Evolutionary conservation across 2,329 filamentous ascomycete species (phyloP).

Genomic region (Sclerotinia subarctica): DNA sequence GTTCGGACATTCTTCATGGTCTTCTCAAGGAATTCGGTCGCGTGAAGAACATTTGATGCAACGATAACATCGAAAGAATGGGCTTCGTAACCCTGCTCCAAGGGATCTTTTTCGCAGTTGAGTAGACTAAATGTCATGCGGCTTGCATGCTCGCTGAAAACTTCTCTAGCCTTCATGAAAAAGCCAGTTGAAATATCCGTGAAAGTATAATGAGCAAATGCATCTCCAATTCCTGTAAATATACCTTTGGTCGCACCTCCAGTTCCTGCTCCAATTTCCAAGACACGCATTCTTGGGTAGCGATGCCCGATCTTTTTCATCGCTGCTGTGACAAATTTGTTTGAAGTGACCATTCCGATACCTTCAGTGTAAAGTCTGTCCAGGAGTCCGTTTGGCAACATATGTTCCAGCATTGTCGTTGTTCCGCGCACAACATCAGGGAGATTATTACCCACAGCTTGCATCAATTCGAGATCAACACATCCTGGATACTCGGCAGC

Average conservation of each 20-base stretch:
- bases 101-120: constrained; percentile 4
- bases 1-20: constrained; percentile 27
- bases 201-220: constrained; percentile 27
- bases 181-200: constrained; percentile 38
- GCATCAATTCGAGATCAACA: constrained; percentile 25
- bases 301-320: constrained; percentile 34
- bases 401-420: constrained; percentile 29
- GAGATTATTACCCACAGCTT: constrained; percentile 28
- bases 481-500: constrained; percentile 15
- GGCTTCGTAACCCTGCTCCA: constrained; percentile 13
- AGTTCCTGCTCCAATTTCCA: constrained; percentile 19
- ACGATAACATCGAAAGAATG: constrained; percentile 28
- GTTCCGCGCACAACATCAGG: constrained; percentile 26
- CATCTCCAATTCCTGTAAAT: constrained; percentile 6
- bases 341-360: constrained; percentile 18
- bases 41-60: constrained; percentile 33
- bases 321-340: constrained; percentile 9
- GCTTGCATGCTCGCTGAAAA: constrained; percentile 4
- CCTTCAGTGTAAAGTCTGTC: constrained; percentile 29
- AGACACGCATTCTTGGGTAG: constrained; percentile 28
- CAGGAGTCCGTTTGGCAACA: constrained; percentile 28
- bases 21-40: constrained; percentile 25
- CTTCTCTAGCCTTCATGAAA: constrained; percentile 38
- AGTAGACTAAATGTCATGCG: constrained; percentile 14
- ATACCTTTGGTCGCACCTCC: constrained; percentile 10